Percentiles rank a stretch among this genome's conserved stretches.
Conservation (phyloP, 768 basidiomycete species). For the Pulveroboletus sp. region DNA sequence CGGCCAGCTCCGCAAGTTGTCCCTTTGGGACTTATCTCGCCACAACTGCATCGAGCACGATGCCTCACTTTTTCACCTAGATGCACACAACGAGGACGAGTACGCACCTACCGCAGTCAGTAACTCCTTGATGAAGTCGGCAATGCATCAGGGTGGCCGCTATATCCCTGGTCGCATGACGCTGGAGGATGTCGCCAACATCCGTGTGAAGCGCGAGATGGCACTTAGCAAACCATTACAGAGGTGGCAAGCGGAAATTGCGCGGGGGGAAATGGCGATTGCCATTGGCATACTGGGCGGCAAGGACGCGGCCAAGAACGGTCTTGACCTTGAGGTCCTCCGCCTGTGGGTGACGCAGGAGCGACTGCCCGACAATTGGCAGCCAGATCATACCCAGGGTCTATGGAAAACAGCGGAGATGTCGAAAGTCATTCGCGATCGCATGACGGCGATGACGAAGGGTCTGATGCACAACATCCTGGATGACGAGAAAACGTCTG, state of each 20-base stretch:
- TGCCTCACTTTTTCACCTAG: conserved; percentile 50
- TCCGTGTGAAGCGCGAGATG: conserved; percentile 48
- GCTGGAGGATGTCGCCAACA: conserved; percentile 38
- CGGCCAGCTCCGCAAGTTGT: conserved; percentile 29
- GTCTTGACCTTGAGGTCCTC: conserved; percentile 45
- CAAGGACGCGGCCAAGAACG: conserved; percentile 33
- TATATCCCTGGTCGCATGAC: conserved; percentile 28
- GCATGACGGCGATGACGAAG: conserved; percentile 20
- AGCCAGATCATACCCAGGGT: conserved; percentile 31
- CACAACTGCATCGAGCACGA: conserved; percentile 56
- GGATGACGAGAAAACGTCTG: conserved; percentile 9
- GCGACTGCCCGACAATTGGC: conserved; percentile 42
- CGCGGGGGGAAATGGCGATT: conserved; percentile 62
- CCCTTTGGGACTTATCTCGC: conserved; percentile 39
- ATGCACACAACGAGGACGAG: conserved; percentile 38
- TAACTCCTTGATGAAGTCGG: conserved; percentile 34
- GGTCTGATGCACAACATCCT: conserved; percentile 16
- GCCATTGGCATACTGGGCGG: conserved; percentile 47
- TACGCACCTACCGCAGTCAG: conserved; percentile 47
- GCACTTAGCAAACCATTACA: conserved; percentile 34
- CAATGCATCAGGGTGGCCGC: conserved; percentile 35
- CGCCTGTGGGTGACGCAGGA: conserved; percentile 51
- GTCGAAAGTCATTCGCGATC: conserved; percentile 26
- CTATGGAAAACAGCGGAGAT: conserved; percentile 23
- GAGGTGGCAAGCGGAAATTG: conserved; percentile 50